phyloP scores from a whole-genome alignment of 176 grass and related monocot species.

The Hyparrhenia diplandra region DNA sequence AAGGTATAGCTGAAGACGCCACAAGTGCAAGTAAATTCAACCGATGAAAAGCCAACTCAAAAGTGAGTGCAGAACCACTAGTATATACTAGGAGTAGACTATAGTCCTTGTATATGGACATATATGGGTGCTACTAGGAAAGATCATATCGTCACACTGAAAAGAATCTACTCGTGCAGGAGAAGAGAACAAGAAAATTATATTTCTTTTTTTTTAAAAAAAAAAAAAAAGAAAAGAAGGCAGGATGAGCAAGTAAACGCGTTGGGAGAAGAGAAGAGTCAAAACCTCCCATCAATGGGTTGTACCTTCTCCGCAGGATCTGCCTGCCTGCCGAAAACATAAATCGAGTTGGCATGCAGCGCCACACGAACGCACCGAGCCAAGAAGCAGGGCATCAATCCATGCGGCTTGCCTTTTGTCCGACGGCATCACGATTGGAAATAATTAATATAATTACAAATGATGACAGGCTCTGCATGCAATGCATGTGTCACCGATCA shows the following conservation, averaged over 20 bases:
- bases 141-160: too few species aligned
- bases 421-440: background rate
- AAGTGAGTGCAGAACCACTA: constrained; percentile 6
- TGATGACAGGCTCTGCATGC: background rate
- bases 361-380: background rate
- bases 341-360: background rate
- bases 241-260: constrained; percentile 22
- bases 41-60: background rate
- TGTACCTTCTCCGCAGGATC: constrained; percentile 21
- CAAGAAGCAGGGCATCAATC: constrained; percentile 13
- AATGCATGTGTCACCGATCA: background rate
- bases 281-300: constrained; percentile 30
- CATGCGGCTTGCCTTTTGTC: constrained; percentile 9
- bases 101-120: too few species aligned
- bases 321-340: background rate
- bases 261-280: constrained; percentile 30
- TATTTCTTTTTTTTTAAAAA: background rate
- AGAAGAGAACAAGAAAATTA: background rate
- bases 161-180: background rate
- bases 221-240: too few species aligned
- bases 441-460: background rate
- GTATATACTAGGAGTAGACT: too few species aligned
- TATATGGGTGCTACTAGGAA: too few species aligned
- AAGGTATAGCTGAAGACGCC: background rate
- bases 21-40: constrained; percentile 27